Evolutionary conservation across 768 basidiomycete species (phyloP).

Genomic region (Trametes cubensis): DNA sequence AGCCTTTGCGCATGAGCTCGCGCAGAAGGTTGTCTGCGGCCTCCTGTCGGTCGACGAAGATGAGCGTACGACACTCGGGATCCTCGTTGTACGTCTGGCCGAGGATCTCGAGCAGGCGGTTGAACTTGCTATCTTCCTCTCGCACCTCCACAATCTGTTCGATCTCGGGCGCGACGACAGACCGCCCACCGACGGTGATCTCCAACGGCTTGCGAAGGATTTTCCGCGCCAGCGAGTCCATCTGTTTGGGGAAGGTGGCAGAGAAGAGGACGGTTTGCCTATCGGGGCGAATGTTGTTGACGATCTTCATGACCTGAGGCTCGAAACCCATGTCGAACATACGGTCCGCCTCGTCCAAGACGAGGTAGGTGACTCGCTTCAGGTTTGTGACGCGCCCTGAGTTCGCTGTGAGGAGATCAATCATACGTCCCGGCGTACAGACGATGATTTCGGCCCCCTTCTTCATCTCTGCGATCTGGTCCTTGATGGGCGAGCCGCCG

Average conservation of each 20-base stretch:
- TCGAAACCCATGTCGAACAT: constrained; percentile 99
- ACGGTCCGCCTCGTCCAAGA: constrained; percentile 98
- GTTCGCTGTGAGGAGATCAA: constrained; percentile 96
- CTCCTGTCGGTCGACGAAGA: constrained; percentile 98
- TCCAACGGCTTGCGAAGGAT: constrained; percentile 92
- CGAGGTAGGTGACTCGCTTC: constrained; percentile 95
- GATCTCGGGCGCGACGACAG: constrained; percentile 96
- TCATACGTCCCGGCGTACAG: constrained; percentile 99
- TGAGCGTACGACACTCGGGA: constrained; percentile 88
- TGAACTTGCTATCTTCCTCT: constrained; percentile 91
- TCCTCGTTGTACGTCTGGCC: constrained; percentile 98
- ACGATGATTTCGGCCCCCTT: constrained; percentile 99
- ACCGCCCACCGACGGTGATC: constrained; percentile 97
- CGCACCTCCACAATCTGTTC: constrained; percentile 98
- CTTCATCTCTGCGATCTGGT: constrained; percentile 98
- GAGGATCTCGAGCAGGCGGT: constrained; percentile 91
- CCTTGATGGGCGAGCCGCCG: constrained; percentile 96
- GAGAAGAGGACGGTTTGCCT: constrained; percentile 98
- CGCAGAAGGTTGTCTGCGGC: constrained; percentile 94
- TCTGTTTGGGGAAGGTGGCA: constrained; percentile 98
- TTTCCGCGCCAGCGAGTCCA: constrained; percentile 97
- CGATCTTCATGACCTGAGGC: constrained; percentile 99
- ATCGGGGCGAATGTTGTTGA: constrained; percentile 97
- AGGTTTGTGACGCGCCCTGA: constrained; percentile 97
- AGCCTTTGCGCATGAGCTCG: constrained; percentile 94